These are phyloP conservation scores for Omphalotus olearius DNA, from an alignment of 1,284 basidiomycete genomes.

Conservation along the genomic window DNA sequence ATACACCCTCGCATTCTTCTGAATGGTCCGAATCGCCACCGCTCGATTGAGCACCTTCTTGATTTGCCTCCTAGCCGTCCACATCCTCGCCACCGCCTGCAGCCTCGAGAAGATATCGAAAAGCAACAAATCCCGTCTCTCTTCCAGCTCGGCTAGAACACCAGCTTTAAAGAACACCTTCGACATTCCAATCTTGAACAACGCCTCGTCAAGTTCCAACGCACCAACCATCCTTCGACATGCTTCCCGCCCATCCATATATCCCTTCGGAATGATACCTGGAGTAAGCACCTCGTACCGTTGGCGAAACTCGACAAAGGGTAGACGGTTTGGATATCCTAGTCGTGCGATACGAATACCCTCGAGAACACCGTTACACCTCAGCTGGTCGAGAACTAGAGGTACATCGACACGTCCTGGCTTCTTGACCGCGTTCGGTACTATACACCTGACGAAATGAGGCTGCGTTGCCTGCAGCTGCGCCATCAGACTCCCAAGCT, in stretches of 20 bases:
- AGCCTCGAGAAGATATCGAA: conserved; percentile 89
- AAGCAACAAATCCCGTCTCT: conserved; percentile 82
- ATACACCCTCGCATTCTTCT: conserved; percentile 92
- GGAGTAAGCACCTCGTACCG: conserved; percentile 96
- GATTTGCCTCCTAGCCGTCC: conserved; percentile 85
- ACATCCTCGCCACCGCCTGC: conserved; percentile 85
- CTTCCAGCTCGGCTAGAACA: conserved; percentile 96
- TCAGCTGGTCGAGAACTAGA: conserved; percentile 92
- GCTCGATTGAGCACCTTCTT: conserved; percentile 95
- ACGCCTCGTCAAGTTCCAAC: conserved; percentile 81
- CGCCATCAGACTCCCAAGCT: conserved; percentile 87
- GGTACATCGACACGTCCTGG: conserved; percentile 92
- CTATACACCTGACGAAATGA: conserved; percentile 98
- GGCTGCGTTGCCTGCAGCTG: conserved; percentile 95
- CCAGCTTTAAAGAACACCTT: conserved; percentile 99
- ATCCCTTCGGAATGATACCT: conserved; percentile 87
- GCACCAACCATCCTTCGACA: conserved; percentile 91
- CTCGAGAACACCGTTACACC: conserved; percentile 99
- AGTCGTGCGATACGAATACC: conserved; percentile 97
- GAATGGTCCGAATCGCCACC: conserved; percentile 88
- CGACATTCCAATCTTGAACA: conserved; percentile 91
- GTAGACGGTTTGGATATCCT: conserved; percentile 95
- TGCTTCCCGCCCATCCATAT: conserved; percentile 96
- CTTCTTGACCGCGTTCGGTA: conserved; percentile 91
- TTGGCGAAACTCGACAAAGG: conserved; percentile 96